Percentiles rank a stretch among this genome's conserved stretches.
These are phyloP conservation scores for Eutypa lata DNA, from an alignment of 2,329 filamentous ascomycete genomes.

Conservation along the genomic window DNA sequence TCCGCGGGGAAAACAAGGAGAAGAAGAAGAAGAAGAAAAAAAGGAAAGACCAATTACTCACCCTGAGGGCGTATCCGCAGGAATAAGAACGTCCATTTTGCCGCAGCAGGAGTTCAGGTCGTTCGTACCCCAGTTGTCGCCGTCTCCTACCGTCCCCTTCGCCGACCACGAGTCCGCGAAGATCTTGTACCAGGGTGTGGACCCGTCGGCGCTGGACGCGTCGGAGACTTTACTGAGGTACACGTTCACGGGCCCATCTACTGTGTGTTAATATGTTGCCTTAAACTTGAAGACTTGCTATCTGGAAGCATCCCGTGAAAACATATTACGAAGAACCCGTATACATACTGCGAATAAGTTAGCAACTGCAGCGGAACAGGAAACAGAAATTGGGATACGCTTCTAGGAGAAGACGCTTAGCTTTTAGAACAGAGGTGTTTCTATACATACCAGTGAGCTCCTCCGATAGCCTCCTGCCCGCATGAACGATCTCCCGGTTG, in stretches of 20 bases:
- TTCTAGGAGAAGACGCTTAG: too few species aligned
- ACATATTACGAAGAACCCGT: too few species aligned
- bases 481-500: constrained; percentile 46
- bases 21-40: not conserved
- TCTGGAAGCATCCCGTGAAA: too few species aligned
- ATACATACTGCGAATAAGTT: too few species aligned
- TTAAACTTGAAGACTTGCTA: too few species aligned
- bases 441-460: too few species aligned
- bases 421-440: too few species aligned
- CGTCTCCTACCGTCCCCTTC: constrained; percentile 36
- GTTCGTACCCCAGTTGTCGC: constrained; percentile 44
- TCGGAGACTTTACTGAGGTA: constrained; percentile 50
- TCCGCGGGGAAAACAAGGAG: too few species aligned
- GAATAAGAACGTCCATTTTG: constrained; percentile 41
- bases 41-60: constrained; percentile 8
- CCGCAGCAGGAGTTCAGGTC: constrained; percentile 37
- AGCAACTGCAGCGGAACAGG: too few species aligned
- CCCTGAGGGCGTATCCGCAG: constrained; percentile 37
- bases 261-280: too few species aligned
- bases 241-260: constrained; percentile 50
- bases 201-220: constrained; percentile 41
- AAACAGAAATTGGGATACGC: too few species aligned
- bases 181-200: constrained; percentile 50
- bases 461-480: constrained; percentile 48
- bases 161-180: constrained; percentile 44